A percentile compares a stretch with the other conserved stretches of the same genome.
phyloP scores from a whole-genome alignment of 768 basidiomycete genomes.

The Sistotremastrum niveocremeum region DNA sequence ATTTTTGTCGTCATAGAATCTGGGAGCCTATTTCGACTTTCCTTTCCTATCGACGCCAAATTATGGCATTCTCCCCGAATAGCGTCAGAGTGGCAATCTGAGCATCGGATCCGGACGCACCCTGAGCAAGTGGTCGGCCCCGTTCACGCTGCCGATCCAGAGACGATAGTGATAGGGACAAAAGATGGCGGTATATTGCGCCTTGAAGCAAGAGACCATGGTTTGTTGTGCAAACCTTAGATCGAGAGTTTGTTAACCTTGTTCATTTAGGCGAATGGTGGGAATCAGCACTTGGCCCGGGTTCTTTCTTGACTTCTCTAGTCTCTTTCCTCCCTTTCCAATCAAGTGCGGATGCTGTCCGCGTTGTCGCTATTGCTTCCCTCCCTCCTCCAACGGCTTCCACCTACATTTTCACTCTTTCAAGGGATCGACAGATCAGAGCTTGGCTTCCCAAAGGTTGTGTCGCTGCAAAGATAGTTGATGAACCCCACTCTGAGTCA shows the following conservation, averaged over 20 bases:
- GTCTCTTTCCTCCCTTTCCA: conserved; percentile 53
- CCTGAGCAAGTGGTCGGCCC: conserved; percentile 25
- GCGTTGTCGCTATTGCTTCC: conserved; percentile 59
- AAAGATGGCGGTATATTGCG: conserved; percentile 50
- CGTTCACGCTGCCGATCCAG: conserved; percentile 15
- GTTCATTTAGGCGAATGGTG: conserved; percentile 49
- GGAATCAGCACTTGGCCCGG: conserved; percentile 49
- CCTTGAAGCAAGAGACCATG: conserved; percentile 48
- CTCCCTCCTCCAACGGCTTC: conserved; percentile 68
- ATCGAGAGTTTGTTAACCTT: conserved; percentile 3
- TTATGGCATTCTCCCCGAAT: background rate
- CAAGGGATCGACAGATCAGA: conserved; percentile 72
- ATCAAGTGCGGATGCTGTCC: conserved; percentile 32
- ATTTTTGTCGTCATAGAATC: conserved; percentile 52
- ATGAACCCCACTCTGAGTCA: conserved; percentile 20
- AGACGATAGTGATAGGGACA: conserved; percentile 8
- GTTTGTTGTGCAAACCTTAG: conserved; percentile 26
- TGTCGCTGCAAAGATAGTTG: conserved; percentile 46
- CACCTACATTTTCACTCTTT: conserved; percentile 69
- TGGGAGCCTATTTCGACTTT: conserved; percentile 62
- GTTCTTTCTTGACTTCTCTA: conserved; percentile 52
- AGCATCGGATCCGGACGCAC: conserved; percentile 49
- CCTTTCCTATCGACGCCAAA: conserved; percentile 40
- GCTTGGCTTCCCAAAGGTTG: conserved; percentile 77
- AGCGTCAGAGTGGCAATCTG: conserved; percentile 29